Conservation (phyloP, 169 alveolate genomes). For the Plasmodium vivax region DNA sequence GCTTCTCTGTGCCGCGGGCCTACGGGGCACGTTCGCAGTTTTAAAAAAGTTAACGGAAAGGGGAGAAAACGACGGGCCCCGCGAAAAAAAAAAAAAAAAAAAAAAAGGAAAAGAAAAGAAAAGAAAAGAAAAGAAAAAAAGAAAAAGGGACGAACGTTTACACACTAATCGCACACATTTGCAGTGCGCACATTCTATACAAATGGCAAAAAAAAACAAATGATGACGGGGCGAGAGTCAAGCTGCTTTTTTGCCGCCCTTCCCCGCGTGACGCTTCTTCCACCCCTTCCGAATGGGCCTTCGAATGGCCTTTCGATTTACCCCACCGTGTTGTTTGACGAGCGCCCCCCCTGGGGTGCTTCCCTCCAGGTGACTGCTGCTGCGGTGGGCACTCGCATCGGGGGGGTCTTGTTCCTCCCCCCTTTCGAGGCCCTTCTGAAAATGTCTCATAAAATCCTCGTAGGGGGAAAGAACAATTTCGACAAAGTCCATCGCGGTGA, state of each 20-base stretch:
- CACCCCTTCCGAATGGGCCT: background rate
- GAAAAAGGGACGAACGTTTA: background rate
- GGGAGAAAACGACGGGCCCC: background rate
- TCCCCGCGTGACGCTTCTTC: background rate
- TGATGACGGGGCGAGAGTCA: background rate
- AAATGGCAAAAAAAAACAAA: background rate
- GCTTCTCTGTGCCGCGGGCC: background rate
- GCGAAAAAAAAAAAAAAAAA: background rate
- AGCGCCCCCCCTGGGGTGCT: background rate
- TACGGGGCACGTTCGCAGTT: background rate
- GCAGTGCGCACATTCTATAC: background rate
- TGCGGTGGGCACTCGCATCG: background rate
- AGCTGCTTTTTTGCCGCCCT: background rate
- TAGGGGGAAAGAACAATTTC: constrained; percentile 33
- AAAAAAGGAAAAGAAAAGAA: background rate
- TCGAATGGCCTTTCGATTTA: background rate
- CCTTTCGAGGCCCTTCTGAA: background rate
- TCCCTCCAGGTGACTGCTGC: background rate
- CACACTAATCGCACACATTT: background rate
- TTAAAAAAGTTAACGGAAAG: background rate
- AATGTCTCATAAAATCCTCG: constrained; percentile 14
- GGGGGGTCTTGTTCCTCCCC: background rate
- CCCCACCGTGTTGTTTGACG: background rate
- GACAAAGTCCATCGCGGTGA: constrained; percentile 38
- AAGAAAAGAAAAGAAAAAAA: background rate